Conservation (phyloP, 164 flowering plant species). For the Dillenia suffruticosa region DNA sequence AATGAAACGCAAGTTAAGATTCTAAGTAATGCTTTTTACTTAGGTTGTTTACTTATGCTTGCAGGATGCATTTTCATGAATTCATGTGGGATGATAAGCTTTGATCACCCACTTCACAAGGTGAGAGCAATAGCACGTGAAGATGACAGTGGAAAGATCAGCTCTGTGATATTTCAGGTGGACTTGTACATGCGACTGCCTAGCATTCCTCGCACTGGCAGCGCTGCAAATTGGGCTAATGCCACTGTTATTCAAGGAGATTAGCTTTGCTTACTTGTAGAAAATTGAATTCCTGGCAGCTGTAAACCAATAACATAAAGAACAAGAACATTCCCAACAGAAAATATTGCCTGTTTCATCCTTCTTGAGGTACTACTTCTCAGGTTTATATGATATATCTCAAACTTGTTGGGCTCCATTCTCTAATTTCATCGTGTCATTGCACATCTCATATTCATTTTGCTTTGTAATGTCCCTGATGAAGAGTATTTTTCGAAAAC, state of each 20-base stretch:
- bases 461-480: too few relatives aligned
- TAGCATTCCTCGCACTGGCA: slow-evolving; percentile 49
- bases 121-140: slow-evolving; percentile 30
- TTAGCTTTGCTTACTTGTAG: not conserved
- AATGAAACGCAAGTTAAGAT: too few relatives aligned
- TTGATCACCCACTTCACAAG: slow-evolving; percentile 52
- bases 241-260: slow-evolving; percentile 12
- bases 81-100: slow-evolving; percentile 37
- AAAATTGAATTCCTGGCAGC: not conserved
- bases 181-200: slow-evolving; percentile 31
- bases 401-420: too few relatives aligned
- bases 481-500: too few relatives aligned
- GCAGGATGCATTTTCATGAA: slow-evolving; percentile 49
- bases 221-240: slow-evolving; percentile 45
- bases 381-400: not conserved
- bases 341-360: not conserved
- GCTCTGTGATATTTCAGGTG: slow-evolving; percentile 39
- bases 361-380: not conserved
- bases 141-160: slow-evolving; percentile 30
- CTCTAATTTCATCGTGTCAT: too few relatives aligned
- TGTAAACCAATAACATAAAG: not conserved
- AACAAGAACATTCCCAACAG: not conserved
- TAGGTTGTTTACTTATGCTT: not conserved
- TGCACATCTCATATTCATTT: too few relatives aligned
- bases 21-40: not conserved